Conservation (phyloP, 192 early-diverging fungal species). For the Phycomyces blakesleeanus region DNA sequence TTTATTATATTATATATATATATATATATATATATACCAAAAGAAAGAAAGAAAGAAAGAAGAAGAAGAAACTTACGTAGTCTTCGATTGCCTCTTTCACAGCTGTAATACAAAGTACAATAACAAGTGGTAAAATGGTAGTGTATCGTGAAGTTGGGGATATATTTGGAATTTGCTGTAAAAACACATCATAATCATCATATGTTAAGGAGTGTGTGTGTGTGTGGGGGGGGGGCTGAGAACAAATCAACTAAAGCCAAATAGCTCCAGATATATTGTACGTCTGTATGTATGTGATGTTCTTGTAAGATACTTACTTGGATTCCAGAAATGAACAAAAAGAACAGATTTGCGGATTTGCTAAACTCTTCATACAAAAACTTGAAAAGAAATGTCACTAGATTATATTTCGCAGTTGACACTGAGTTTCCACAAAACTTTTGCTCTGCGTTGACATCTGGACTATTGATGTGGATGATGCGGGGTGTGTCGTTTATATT, state of each 20-base stretch:
- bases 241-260: too few relatives aligned
- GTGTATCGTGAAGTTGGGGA: slow-evolving; percentile 90
- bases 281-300: too few relatives aligned
- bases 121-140: slow-evolving; percentile 71
- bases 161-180: slow-evolving; percentile 88
- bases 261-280: too few relatives aligned
- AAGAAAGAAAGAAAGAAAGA: too few relatives aligned
- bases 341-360: slow-evolving; percentile 98
- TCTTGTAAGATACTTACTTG: slow-evolving; percentile 57
- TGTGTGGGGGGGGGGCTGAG: too few relatives aligned
- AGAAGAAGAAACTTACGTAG: slow-evolving; percentile 32
- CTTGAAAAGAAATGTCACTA: slow-evolving; percentile 88
- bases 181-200: too few relatives aligned
- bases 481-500: slow-evolving; percentile 39
- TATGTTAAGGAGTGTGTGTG: too few relatives aligned
- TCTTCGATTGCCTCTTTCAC: slow-evolving; percentile 92
- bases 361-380: slow-evolving; percentile 96
- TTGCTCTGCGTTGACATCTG: slow-evolving; percentile 65
- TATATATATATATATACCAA: too few relatives aligned
- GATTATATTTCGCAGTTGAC: slow-evolving; percentile 96
- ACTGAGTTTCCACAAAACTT: slow-evolving; percentile 88
- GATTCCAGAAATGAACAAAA: slow-evolving; percentile 93
- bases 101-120: slow-evolving; percentile 82
- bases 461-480: slow-evolving; percentile 84
- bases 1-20: too few relatives aligned